Evolutionary conservation across 2,329 filamentous ascomycete genomes (phyloP).

Genomic region (Penicillium sp.): DNA sequence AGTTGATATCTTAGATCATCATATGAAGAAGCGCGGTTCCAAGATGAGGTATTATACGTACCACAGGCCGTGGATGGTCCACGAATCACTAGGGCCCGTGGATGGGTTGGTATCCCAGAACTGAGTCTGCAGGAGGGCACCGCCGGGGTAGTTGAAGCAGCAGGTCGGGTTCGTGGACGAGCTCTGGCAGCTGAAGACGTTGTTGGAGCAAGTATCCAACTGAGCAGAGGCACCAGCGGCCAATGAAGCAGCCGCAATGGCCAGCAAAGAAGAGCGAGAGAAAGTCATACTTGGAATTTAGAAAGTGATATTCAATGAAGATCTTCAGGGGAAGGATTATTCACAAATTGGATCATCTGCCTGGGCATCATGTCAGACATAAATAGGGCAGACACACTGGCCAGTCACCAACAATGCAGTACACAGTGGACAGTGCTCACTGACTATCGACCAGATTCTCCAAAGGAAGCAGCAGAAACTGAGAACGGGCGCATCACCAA

Average conservation of each 20-base stretch:
- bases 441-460: not conserved
- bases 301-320: not conserved
- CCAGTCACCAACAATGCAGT: not conserved
- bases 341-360: not conserved
- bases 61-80: constrained; percentile 62
- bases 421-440: too few species aligned
- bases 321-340: not conserved
- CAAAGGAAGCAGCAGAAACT: not conserved
- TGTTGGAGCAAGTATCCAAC: constrained; percentile 33
- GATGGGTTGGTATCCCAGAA: constrained; percentile 62
- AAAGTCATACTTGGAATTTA: constrained; percentile 20
- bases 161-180: constrained; percentile 53
- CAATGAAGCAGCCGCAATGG: constrained; percentile 25
- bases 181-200: constrained; percentile 58
- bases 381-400: not conserved
- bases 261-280: constrained; percentile 23
- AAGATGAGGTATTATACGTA: constrained; percentile 26
- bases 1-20: not conserved
- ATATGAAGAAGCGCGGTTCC: too few species aligned
- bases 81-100: constrained; percentile 57
- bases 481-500: constrained; percentile 5
- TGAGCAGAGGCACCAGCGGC: constrained; percentile 24
- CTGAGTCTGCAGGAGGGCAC: constrained; percentile 59
- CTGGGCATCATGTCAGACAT: not conserved
- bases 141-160: constrained; percentile 62